Base-by-base conservation (phyloP, 1,284 basidiomycete species). In the Schizophyllum amplum region DNA sequence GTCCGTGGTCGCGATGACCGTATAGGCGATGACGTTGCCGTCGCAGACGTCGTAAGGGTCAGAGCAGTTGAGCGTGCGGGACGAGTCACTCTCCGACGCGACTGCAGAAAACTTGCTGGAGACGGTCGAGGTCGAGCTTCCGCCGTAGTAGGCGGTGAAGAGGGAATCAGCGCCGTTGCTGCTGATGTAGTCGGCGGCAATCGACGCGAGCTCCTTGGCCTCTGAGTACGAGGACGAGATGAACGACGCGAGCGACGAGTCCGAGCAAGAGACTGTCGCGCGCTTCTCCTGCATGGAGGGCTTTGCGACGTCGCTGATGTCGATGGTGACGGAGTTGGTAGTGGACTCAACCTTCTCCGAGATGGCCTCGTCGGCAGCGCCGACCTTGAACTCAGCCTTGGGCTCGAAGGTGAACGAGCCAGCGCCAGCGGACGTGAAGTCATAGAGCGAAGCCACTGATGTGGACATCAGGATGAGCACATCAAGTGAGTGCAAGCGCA, bases 21-120 rank as follows among this genome's bases (percentile, higher is more conserved):
- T 74, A 65, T 75, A 74, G 7, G 72, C 72, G 57, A 74, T 71
- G 48, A 74, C 69, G 61, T 70, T 70, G 42, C 65, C 61, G 33
- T 52, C 55, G 65, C 73, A 74, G 20, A 61, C 71, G 26, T 65
- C 62, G 55, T 62, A 67, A n/a, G 60, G 52, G 59, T 74, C 71
- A 13, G 60, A 58, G 58, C 72, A 74, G 65, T 64, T 70, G 59
- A 74, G 60, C 26, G 70, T 72, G 55, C 42, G 24, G 17, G 25
- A 53, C 7, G 48, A 49, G 42, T 51, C 24, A 17, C 25, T 52
- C 25, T 46, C 21, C 6, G 5, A 23, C 13, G 20, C 26, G 15
- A 20, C 21, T 50, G 67, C 66, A 50, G 63, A 69, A 53, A 71
- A 63, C 55, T 69, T 60, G 11, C 63, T 61, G 24, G 58, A 68